Evolutionary conservation across 345 rosid genomes (phyloP), one percentile per base, ranked within the genome.

Genomic region (Combretum micranthum): DNA sequence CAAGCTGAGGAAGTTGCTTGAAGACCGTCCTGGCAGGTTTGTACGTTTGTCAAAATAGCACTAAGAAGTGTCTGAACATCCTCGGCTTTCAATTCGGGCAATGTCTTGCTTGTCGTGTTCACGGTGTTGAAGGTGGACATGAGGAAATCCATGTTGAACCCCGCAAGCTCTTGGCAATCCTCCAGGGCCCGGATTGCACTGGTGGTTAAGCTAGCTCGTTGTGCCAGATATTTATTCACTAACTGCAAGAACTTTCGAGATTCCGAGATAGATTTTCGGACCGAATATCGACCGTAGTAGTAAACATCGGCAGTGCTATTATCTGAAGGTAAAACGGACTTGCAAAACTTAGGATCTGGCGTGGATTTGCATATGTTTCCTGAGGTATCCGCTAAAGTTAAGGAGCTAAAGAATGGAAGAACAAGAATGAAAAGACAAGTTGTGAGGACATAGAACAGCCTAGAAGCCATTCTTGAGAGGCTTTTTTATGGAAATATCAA

Each of bases 31-130:
- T 74, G 56, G 54, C 97, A 92, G 0, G 98, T 86, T 57, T 86
- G 84, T 26, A 72, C 84, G 67, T 88, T 88, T 2, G 98, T 92
- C 53, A 92, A 53, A 51, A 82, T 75, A 19, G 98, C 96, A 16
- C 93, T 83, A 0, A 92, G 79, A 13, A 80, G 64, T 15, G 94
- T 84, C 50, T 86, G 91, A 1, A 86, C 67, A 13, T 88, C 88
- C 0, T 92, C 96, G 3, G 93, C 88, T 66, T 69, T 62, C 4
- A 42, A 13, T 16, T 39, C 17, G 47, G 89, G 19, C 12, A 92
- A 68, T 44, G 63, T 76, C 44, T 46, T 54, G 15, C 64, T 67
- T 1, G 84, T 69, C 18, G 56, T 20, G 54, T 75, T 76, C 47
- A 83, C 75, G 19, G 82, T 73, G 10, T 74, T 37, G 12, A 73